Evolutionary conservation across 2,329 filamentous ascomycete species (phyloP), one percentile per base, ranked within the genome.

Genomic region (Hirsutella minnesotensis): DNA sequence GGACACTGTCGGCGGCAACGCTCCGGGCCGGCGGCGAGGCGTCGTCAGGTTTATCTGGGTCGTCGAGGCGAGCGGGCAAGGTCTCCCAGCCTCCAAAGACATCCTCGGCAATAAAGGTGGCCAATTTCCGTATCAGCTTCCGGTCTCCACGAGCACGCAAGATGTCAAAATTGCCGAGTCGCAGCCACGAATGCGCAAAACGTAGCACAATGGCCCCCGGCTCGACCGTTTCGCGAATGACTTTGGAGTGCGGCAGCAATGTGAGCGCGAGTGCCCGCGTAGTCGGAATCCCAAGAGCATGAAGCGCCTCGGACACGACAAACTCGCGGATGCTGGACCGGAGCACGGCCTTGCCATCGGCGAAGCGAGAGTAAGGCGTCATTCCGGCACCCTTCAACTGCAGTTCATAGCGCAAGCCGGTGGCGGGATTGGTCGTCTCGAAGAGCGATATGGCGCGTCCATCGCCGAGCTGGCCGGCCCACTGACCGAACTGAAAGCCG

Each of bases 101-200:
- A 44, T 95, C 77, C 58, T 95, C 87, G 0, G 86, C 88, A 2
- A 88, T 75, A 56, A 94, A 96, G 9, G 82, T 85, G 4, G 86
- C 80, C 10, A 95, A 66, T 48, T 76, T 75, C 8, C 88, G 72
- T 18, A 90, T 79, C 34, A 92, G 64, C 10, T 70, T 72, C 18
- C 89, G 72, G 51, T 98, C 88, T 27, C 86, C 85, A 18, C 92
- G 74, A 4, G 83, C 81, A 33, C 88, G 79, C 9, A 89, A 73
- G n/a, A 98, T 73, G 55, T 98, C 94, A 57, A 98, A 98, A 18
- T 83, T 96, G n/a, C 92, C 92, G 40, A 98, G 79, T 20, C 92
- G 75, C 38, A 98, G 64, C 92, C 92, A 98, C 16, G 77, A 83
- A 59, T 95, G 80, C 1, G 92, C 92, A 56, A 95, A 95, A 10